Conservation (phyloP, 2,329 filamentous ascomycete genomes). For the Colletotrichum spinosum region DNA sequence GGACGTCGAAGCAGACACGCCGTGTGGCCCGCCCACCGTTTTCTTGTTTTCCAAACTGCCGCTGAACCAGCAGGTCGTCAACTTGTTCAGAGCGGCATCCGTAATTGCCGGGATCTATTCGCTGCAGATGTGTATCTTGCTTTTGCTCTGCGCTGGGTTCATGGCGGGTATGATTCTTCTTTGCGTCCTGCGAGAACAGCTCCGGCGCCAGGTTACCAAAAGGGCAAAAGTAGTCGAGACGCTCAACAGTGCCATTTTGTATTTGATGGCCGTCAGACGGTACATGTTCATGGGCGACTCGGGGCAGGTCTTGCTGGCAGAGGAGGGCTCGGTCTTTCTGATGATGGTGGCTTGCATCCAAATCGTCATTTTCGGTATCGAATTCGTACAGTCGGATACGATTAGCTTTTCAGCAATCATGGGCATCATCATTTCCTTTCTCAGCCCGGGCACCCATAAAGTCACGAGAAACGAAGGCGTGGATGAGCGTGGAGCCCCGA, state of each 20-base stretch:
- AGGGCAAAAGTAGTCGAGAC: no score
- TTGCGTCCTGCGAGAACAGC: not conserved
- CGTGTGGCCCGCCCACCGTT: not conserved
- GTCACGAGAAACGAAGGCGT: no score
- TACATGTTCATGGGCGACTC: no score
- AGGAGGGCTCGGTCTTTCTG: no score
- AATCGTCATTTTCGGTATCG: no score
- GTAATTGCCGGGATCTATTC: not conserved
- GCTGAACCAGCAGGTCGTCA: not conserved
- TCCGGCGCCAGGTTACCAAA: not conserved
- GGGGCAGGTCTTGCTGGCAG: no score
- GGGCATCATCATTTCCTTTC: no score
- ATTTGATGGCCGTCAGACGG: not conserved
- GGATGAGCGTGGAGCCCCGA: no score
- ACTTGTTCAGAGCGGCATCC: not conserved
- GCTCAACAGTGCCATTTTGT: not conserved
- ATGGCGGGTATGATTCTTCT: not conserved
- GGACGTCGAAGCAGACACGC: not conserved
- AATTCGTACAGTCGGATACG: no score
- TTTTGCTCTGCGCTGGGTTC: not conserved
- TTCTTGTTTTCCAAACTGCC: conserved; percentile 3
- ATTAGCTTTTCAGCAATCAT: no score
- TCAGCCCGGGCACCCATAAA: no score
- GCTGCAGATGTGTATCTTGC: not conserved
- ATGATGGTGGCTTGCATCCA: no score